Base-by-base conservation (phyloP, 345 rosid genomes). In the Salix caprea region DNA sequence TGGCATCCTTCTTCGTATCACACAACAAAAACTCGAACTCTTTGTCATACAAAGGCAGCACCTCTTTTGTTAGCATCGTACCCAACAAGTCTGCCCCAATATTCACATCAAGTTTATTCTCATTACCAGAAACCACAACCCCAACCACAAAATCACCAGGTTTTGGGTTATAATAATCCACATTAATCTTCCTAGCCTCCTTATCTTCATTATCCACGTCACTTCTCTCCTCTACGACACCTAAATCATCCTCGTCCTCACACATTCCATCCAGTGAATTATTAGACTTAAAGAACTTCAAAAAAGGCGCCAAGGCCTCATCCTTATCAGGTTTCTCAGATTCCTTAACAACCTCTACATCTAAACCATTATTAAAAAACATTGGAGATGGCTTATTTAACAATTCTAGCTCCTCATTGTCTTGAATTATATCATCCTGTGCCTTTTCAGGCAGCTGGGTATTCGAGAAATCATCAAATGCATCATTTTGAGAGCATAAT, bases 91-190 rank as follows among this genome's bases (percentile, higher is more conserved):
- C 96, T 23, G 99, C 97, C 28, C 94, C 97, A 7, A 95, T 85
- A 80, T 84, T 91, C 77, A 93, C 96, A 84, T 95, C 96, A 12
- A 95, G 92, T 86, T 89, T 91, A 75, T 90, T 91, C 91, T 91
- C 99, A 70, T 93, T 93, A 46, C 99, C 99, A 1, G 99, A 91
- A 84, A 95, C 97, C 82, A 95, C 97, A 13, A 93, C 96, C n/a
- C 99, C 99, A 32, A 93, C 88, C 78, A 93, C 97, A 56, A 91
- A 85, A 54, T 95, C 97, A 48, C 97, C 94, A 1, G 90, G 88
- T 76, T 89, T 88, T 9, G 97, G 99, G 52, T 89, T 92, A 82
- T 89, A 95, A 73, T 91, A 95, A 78, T 88, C 96, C 58, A 89
- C 94, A 36, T 74, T 71, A 24, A 91, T 80, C 86, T 85, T 89